These are phyloP conservation scores for Boletus insuetus DNA, from an alignment of 768 basidiomycete species.

Conservation along the genomic window DNA sequence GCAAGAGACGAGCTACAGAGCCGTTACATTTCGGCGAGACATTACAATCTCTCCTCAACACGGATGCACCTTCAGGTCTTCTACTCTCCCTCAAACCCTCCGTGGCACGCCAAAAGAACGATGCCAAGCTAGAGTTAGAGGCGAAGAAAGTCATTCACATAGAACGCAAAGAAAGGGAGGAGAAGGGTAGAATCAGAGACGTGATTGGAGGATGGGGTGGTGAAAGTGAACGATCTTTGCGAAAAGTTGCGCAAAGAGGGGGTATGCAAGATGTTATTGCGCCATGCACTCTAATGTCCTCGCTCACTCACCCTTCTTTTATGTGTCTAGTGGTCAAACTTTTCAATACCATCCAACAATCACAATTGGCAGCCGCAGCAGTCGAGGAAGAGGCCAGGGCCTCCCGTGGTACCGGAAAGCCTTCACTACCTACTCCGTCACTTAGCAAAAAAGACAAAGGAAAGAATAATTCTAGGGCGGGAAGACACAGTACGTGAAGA, in stretches of 20 bases:
- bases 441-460: slow-evolving; percentile 46
- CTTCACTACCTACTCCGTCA: slow-evolving; percentile 64
- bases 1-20: slow-evolving; percentile 78
- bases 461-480: slow-evolving; percentile 54
- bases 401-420: slow-evolving; percentile 68
- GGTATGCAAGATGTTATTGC: slow-evolving; percentile 41
- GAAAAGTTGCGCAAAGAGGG: slow-evolving; percentile 84
- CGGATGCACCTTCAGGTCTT: slow-evolving; percentile 63
- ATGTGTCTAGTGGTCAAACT: slow-evolving; percentile 65
- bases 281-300: background rate
- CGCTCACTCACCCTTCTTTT: background rate
- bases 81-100: slow-evolving; percentile 83
- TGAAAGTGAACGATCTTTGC: slow-evolving; percentile 70
- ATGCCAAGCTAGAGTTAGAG: slow-evolving; percentile 70
- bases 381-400: slow-evolving; percentile 59
- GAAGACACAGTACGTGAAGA: slow-evolving; percentile 52
- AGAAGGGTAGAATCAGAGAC: slow-evolving; percentile 62
- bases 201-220: slow-evolving; percentile 89
- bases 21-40: slow-evolving; percentile 72
- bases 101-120: slow-evolving; percentile 61
- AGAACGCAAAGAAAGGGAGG: slow-evolving; percentile 73
- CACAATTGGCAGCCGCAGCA: slow-evolving; percentile 55
- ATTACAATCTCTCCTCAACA: slow-evolving; percentile 67
- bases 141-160: slow-evolving; percentile 70
- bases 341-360: slow-evolving; percentile 84